A percentile compares a stretch with the other conserved stretches of the same genome.
Evolutionary conservation across 2,329 filamentous ascomycete genomes (phyloP).

Genomic region (Juglanconis sp.): DNA sequence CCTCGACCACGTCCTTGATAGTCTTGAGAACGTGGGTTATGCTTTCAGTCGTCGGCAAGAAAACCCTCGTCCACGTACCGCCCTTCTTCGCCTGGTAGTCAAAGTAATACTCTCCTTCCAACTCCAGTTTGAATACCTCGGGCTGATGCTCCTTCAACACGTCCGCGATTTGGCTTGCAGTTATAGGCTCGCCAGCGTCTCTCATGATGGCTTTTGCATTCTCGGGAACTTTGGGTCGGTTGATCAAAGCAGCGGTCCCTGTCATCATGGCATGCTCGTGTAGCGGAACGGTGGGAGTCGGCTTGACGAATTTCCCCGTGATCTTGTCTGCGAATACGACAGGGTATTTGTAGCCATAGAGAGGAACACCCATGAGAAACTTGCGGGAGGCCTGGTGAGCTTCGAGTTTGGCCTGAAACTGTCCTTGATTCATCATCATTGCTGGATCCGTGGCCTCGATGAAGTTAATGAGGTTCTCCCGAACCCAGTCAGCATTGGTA

Average conservation of each 20-base stretch:
- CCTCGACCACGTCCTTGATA: constrained; percentile 13
- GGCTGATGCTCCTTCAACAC: constrained; percentile 9
- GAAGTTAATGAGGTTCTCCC: constrained; percentile 14
- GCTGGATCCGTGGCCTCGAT: constrained; percentile 9
- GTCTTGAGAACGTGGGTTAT: constrained; percentile 11
- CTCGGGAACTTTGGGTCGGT: not conserved
- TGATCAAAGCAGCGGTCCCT: not conserved
- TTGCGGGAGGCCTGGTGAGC: constrained; percentile 11
- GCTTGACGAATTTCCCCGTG: constrained; percentile 9
- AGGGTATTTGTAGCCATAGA: constrained; percentile 24
- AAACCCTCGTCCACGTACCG: constrained; percentile 5
- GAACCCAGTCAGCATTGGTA: constrained; percentile 18
- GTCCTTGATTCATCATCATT: not conserved
- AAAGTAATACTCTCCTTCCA: constrained; percentile 15
- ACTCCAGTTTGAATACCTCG: constrained; percentile 6
- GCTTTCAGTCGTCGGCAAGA: constrained; percentile 14
- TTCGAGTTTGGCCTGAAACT: constrained; percentile 6
- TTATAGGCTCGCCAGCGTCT: constrained; percentile 15
- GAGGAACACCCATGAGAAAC: constrained; percentile 21
- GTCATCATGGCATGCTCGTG: constrained; percentile 2
- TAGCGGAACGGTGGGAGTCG: not conserved
- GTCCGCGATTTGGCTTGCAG: constrained; percentile 9
- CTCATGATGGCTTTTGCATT: constrained; percentile 4
- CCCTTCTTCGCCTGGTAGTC: constrained; percentile 11
- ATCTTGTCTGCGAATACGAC: constrained; percentile 11